A percentile compares a stretch with the other conserved stretches of the same genome.
phyloP scores from a whole-genome alignment of 177 flowering plant genomes.

The Vitis hybrid region DNA sequence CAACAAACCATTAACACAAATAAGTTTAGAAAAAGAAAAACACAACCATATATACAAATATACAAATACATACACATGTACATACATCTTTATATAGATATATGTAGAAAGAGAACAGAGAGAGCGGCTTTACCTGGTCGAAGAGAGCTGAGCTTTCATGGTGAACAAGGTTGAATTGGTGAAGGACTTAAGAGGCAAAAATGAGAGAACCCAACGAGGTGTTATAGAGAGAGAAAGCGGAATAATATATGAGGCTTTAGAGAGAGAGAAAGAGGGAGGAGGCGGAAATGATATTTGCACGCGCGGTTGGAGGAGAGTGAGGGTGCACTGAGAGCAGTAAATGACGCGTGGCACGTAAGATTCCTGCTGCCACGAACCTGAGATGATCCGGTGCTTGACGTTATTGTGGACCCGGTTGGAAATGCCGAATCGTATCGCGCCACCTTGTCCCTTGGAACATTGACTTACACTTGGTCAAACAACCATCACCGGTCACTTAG shows the following conservation, averaged over 20 bases:
- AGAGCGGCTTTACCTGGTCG: conserved; percentile 6
- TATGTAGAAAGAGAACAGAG: background rate
- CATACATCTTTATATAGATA: background rate
- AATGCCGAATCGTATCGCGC: background rate
- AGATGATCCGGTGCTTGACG: background rate
- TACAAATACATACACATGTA: background rate
- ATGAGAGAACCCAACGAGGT: background rate
- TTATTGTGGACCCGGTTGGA: background rate
- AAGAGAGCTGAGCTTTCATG: conserved; percentile 18
- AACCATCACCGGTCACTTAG: background rate
- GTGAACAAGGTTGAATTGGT: conserved; percentile 7
- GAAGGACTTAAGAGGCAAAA: background rate
- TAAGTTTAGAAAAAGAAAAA: background rate
- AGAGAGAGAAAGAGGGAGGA: conserved; percentile 2
- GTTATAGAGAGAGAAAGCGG: background rate
- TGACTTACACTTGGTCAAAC: background rate
- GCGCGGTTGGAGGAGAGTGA: background rate
- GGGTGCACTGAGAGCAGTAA: background rate
- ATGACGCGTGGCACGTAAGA: background rate
- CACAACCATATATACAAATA: background rate
- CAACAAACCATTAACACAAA: conserved; percentile 24
- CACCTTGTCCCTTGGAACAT: background rate
- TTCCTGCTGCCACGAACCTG: background rate
- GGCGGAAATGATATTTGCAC: background rate
- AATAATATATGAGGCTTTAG: background rate